phyloP scores from a whole-genome alignment of 2,329 filamentous ascomycete species.

The Trichophyton benhamiae region DNA sequence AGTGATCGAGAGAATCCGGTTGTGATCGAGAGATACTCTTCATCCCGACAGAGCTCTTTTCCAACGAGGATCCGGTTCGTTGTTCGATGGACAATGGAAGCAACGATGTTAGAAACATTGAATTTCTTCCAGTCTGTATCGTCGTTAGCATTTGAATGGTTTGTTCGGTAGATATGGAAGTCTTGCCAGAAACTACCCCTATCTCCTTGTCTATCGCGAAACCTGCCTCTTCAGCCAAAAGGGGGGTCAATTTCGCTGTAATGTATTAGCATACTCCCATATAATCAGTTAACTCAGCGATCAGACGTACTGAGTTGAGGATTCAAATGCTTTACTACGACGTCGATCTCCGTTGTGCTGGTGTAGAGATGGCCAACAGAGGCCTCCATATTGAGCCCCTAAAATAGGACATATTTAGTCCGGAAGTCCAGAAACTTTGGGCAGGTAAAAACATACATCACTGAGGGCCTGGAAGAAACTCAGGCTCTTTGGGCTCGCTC shows the following conservation, averaged over 20 bases:
- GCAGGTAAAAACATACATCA: neutral
- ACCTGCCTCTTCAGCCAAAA: neutral
- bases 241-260: neutral
- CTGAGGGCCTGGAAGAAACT: neutral
- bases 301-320: neutral
- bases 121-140: neutral
- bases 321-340: neutral
- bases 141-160: neutral
- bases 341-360: neutral
- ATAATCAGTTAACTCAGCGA: neutral
- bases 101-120: neutral
- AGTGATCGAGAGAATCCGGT: neutral
- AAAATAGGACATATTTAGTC: neutral
- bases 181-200: neutral
- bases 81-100: neutral
- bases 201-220: neutral
- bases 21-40: slow-evolving; percentile 10
- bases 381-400: neutral
- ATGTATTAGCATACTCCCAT: neutral
- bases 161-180: neutral
- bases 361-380: neutral
- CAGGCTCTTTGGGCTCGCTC: neutral
- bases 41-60: slow-evolving; percentile 10
- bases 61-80: slow-evolving; percentile 10
- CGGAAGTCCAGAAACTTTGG: neutral